These are phyloP conservation scores for Ceratobasidium sp. DNA, from an alignment of 1,284 basidiomycete genomes.

Conservation along the genomic window DNA sequence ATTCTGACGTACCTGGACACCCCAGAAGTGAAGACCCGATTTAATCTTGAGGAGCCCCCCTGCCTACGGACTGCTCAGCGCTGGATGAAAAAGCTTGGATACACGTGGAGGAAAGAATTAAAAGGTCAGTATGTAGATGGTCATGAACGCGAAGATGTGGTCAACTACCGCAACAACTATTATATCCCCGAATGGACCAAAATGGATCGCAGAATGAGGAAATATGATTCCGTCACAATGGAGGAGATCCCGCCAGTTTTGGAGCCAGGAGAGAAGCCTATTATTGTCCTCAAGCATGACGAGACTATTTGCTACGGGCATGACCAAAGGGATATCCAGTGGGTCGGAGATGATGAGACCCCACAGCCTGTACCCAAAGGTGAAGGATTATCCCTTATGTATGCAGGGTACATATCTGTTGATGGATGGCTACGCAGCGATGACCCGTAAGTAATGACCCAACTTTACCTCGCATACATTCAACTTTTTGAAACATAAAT, in stretches of 20 bases:
- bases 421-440: slow-evolving; percentile 14
- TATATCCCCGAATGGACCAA: neutral
- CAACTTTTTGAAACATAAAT: neutral
- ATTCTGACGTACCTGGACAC: neutral
- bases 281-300: slow-evolving; percentile 24
- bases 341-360: slow-evolving; percentile 7
- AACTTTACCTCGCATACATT: neutral
- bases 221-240: slow-evolving; percentile 43
- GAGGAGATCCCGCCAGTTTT: slow-evolving; percentile 27
- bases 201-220: slow-evolving; percentile 43
- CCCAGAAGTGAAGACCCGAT: neutral
- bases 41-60: neutral
- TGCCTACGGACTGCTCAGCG: neutral
- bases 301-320: slow-evolving; percentile 16
- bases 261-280: neutral
- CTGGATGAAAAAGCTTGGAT: neutral
- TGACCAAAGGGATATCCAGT: neutral
- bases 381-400: slow-evolving; percentile 14
- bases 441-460: slow-evolving; percentile 13
- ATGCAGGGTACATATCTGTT: slow-evolving; percentile 21
- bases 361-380: slow-evolving; percentile 19
- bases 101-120: neutral
- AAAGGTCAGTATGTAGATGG: slow-evolving; percentile 16
- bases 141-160: slow-evolving; percentile 8
- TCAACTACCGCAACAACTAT: neutral